Percentiles rank a stretch among this genome's conserved stretches.
Evolutionary conservation across 1,284 basidiomycete species (phyloP).

Genomic region (Cutaneotrichosporon cavernicola): DNA sequence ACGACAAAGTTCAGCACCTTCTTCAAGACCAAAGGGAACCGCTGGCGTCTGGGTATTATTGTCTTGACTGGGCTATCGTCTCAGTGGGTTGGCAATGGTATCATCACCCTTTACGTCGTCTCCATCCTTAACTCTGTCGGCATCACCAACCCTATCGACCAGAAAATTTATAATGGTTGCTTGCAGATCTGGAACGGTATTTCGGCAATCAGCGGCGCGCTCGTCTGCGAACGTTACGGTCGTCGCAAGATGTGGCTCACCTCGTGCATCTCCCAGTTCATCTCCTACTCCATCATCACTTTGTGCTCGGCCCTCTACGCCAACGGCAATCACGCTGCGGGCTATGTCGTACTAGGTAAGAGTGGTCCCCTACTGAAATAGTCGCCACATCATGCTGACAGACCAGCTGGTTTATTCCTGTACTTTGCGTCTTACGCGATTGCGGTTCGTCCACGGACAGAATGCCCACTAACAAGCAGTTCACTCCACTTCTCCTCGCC

Average conservation of each 20-base stretch:
- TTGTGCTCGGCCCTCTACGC: conserved; percentile 8
- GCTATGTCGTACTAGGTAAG: conserved; percentile 1
- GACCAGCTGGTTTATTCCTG: conserved; percentile 20
- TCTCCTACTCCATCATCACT: conserved; percentile 9
- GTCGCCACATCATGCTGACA: too few relatives aligned
- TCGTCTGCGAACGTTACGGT: not conserved
- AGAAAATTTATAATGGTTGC: conserved; percentile 24
- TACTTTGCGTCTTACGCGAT: conserved; percentile 27
- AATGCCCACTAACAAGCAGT: not conserved
- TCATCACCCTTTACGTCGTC: conserved; percentile 16
- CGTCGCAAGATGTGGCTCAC: conserved; percentile 17
- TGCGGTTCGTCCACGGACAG: not conserved
- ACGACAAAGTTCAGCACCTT: conserved; percentile 16
- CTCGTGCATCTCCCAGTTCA: conserved; percentile 11
- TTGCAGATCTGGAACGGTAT: conserved; percentile 25
- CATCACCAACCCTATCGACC: conserved; percentile 19
- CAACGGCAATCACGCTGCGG: not conserved
- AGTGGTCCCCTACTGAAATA: too few relatives aligned
- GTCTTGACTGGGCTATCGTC: conserved; percentile 53
- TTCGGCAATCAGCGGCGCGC: not conserved
- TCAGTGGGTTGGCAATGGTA: conserved; percentile 20
- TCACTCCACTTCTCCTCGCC: conserved; percentile 57
- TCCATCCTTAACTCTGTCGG: conserved; percentile 24
- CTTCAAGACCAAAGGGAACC: conserved; percentile 47
- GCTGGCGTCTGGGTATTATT: conserved; percentile 56